Evolutionary conservation across 2,329 filamentous ascomycete species (phyloP).

Genomic region (Fusarium penzigii): DNA sequence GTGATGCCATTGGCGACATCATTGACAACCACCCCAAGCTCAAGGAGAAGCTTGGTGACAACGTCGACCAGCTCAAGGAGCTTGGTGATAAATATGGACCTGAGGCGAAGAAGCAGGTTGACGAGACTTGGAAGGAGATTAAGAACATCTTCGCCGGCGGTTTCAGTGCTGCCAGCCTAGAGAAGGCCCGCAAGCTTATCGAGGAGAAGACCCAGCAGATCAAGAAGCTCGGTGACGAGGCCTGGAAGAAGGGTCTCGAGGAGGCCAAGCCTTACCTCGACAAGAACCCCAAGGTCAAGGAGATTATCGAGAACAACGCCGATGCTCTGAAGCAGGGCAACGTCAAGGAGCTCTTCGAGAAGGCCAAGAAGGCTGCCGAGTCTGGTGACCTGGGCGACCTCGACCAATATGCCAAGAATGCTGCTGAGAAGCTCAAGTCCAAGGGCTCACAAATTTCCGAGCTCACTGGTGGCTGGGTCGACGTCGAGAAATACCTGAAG

Average conservation of each 20-base stretch:
- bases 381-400: conserved; percentile 57
- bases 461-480: conserved; percentile 42
- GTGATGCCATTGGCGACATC: conserved; percentile 64
- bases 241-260: conserved; percentile 71
- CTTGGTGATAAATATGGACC: conserved; percentile 71
- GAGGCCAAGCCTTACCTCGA: conserved; percentile 72
- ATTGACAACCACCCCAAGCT: conserved; percentile 72
- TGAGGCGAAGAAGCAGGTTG: conserved; percentile 74
- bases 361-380: conserved; percentile 60
- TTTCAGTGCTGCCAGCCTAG: conserved; percentile 51
- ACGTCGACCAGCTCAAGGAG: conserved; percentile 67
- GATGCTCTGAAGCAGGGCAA: conserved; percentile 69
- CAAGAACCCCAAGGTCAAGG: conserved; percentile 75
- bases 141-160: conserved; percentile 64
- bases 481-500: conserved; percentile 63
- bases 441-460: conserved; percentile 35
- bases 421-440: conserved; percentile 45
- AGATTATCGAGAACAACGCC: conserved; percentile 70
- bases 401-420: conserved; percentile 36
- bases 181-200: conserved; percentile 62
- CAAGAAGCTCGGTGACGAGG: conserved; percentile 68
- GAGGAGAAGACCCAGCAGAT: conserved; percentile 71
- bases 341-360: conserved; percentile 61
- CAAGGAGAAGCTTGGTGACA: conserved; percentile 71
- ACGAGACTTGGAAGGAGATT: conserved; percentile 69